Percentiles rank a stretch among this genome's conserved stretches.
These are phyloP conservation scores for Vitis hybrid DNA, from an alignment of 177 flowering plant genomes.

Conservation along the genomic window DNA sequence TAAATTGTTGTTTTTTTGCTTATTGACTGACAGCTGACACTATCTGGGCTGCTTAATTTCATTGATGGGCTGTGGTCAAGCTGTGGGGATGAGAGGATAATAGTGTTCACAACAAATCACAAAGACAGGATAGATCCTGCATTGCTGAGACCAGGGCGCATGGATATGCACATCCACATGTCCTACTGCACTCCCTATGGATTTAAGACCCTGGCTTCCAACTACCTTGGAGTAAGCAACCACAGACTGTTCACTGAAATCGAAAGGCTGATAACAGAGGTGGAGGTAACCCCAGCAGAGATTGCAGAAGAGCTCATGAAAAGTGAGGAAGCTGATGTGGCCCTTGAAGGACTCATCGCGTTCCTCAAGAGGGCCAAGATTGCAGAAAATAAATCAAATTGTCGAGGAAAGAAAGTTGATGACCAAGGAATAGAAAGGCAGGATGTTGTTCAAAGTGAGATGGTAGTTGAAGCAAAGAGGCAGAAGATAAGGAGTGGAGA, in stretches of 20 bases:
- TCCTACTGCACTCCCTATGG: too few relatives aligned
- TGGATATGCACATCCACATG: too few relatives aligned
- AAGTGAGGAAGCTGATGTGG: constrained; percentile 8
- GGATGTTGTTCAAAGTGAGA: neutral
- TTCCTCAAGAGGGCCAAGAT: constrained; percentile 8
- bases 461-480: neutral
- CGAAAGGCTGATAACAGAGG: constrained; percentile 7
- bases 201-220: constrained; percentile 15
- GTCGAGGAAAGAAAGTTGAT: neutral
- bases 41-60: constrained; percentile 26
- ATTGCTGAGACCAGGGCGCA: too few relatives aligned
- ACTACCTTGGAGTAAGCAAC: constrained; percentile 5
- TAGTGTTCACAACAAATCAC: constrained; percentile 25
- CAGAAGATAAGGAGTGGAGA: too few relatives aligned
- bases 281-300: constrained; percentile 24
- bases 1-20: neutral
- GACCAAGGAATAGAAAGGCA: neutral
- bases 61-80: constrained; percentile 29
- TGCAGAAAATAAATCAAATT: neutral
- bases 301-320: constrained; percentile 29
- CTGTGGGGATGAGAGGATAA: constrained; percentile 21
- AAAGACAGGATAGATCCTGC: constrained; percentile 24
- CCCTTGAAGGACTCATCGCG: constrained; percentile 10
- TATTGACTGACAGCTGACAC: constrained; percentile 15
- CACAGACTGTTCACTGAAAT: constrained; percentile 14